phyloP scores from a whole-genome alignment of 2,329 filamentous ascomycete species.

The Phialemonium atrogriseum region DNA sequence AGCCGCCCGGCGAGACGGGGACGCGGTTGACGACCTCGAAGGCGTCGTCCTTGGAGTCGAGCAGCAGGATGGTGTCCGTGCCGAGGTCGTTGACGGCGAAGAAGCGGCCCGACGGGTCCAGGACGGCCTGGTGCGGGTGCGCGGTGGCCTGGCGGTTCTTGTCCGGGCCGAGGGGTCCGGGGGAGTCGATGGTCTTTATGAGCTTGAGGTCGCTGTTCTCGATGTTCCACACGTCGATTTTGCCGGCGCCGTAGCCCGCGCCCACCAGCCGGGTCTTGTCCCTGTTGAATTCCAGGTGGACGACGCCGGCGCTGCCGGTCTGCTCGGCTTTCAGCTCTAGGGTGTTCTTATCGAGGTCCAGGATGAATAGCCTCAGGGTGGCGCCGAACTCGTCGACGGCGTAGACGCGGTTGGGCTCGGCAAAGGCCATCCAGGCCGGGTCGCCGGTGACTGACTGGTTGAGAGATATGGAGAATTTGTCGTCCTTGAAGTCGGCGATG shows the following conservation, averaged over 20 bases:
- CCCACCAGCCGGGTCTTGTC: constrained; percentile 36
- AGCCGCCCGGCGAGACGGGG: constrained; percentile 25
- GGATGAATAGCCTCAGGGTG: constrained; percentile 28
- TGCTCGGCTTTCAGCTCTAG: constrained; percentile 20
- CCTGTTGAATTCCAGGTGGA: constrained; percentile 37
- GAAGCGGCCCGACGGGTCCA: constrained; percentile 40
- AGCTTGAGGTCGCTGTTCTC: constrained; percentile 25
- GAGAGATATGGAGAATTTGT: no score
- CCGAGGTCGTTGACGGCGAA: constrained; percentile 42
- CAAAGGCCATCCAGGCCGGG: no score
- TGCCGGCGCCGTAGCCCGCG: constrained; percentile 30
- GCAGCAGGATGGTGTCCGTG: constrained; percentile 35
- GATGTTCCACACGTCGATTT: constrained; percentile 37
- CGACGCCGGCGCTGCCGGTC: constrained; percentile 32
- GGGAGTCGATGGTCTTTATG: constrained; percentile 28
- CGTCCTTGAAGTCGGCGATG: no score
- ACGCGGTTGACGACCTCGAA: constrained; percentile 28
- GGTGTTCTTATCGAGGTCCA: constrained; percentile 21
- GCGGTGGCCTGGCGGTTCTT: constrained; percentile 21
- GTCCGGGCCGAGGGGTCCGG: constrained; percentile 23
- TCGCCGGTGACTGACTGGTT: no score
- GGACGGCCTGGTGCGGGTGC: constrained; percentile 38
- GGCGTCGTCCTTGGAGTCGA: constrained; percentile 32
- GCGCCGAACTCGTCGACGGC: constrained; percentile 38
- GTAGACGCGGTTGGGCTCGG: constrained; percentile 33